Evolutionary conservation across 805 yeast genomes (phyloP).

Genomic region (Millerozyma miso): DNA sequence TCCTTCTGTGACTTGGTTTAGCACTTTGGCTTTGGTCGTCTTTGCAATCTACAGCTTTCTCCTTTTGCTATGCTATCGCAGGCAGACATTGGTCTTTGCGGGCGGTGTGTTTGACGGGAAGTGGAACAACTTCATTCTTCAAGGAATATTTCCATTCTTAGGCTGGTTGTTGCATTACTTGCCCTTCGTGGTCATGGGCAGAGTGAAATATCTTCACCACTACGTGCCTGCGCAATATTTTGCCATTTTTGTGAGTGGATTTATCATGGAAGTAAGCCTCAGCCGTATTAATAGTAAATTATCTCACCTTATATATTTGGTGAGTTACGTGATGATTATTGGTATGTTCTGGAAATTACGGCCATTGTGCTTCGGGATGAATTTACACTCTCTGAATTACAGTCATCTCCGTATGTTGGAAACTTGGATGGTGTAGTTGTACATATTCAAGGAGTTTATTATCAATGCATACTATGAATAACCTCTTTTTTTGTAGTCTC

Average conservation of each 20-base stretch:
- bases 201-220: slow-evolving; percentile 43
- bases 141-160: slow-evolving; percentile 32
- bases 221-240: slow-evolving; percentile 43
- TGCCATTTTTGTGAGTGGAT: slow-evolving; percentile 73
- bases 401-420: slow-evolving; percentile 27
- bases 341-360: slow-evolving; percentile 58
- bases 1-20: slow-evolving; percentile 69
- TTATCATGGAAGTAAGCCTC: slow-evolving; percentile 44
- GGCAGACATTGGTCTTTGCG: slow-evolving; percentile 22
- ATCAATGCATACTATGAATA: neutral
- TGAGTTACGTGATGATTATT: slow-evolving; percentile 47
- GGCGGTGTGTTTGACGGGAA: slow-evolving; percentile 17
- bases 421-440: slow-evolving; percentile 17
- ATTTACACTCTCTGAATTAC: slow-evolving; percentile 25
- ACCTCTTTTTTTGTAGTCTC: too few species aligned
- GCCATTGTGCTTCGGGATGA: slow-evolving; percentile 81
- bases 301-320: slow-evolving; percentile 31
- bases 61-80: slow-evolving; percentile 24
- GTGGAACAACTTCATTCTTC: slow-evolving; percentile 26
- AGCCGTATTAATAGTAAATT: slow-evolving; percentile 12
- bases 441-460: neutral
- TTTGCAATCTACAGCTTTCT: slow-evolving; percentile 18
- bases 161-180: slow-evolving; percentile 40
- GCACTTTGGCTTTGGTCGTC: slow-evolving; percentile 23
- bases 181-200: slow-evolving; percentile 40